A percentile compares a stretch with the other conserved stretches of the same genome.
These are phyloP conservation scores for Echria macrotheca DNA, from an alignment of 495 filamentous ascomycete genomes.

Conservation along the genomic window DNA sequence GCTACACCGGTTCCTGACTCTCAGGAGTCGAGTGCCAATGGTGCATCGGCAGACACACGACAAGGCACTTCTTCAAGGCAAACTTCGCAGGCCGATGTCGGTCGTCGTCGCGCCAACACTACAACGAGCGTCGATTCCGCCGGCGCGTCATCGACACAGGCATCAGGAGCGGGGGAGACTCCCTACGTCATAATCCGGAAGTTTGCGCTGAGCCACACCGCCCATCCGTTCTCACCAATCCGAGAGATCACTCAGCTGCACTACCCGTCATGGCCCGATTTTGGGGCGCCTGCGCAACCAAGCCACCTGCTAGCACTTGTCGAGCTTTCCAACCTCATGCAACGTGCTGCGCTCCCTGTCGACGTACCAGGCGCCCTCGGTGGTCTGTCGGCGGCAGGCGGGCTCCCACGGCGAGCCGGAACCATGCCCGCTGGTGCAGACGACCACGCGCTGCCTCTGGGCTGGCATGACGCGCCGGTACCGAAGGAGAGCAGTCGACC, in stretches of 20 bases:
- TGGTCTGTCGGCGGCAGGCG: constrained; percentile 31
- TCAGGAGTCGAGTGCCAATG: constrained; percentile 21
- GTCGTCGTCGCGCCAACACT: constrained; percentile 42
- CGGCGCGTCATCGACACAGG: constrained; percentile 21
- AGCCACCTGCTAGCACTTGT: constrained; percentile 79
- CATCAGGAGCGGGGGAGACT: constrained; percentile 37
- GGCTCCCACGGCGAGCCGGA: not conserved
- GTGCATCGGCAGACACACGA: not conserved
- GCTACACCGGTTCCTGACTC: constrained; percentile 19
- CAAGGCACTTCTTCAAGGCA: constrained; percentile 5
- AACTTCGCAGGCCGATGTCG: constrained; percentile 13
- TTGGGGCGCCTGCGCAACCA: constrained; percentile 86
- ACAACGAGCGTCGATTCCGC: constrained; percentile 24
- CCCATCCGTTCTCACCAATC: constrained; percentile 75
- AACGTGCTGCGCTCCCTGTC: constrained; percentile 36
- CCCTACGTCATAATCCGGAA: constrained; percentile 81
- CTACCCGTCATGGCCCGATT: constrained; percentile 93
- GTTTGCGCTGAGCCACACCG: constrained; percentile 73
- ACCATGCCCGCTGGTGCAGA: not conserved
- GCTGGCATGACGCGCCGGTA: constrained; percentile 50
- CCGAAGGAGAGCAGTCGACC: constrained; percentile 51
- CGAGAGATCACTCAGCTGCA: constrained; percentile 94
- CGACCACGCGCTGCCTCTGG: constrained; percentile 19
- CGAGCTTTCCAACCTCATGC: constrained; percentile 71
- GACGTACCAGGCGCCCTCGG: too few relatives aligned